phyloP scores from a whole-genome alignment of 2,329 filamentous ascomycete species.

The Paraphoma sp. region DNA sequence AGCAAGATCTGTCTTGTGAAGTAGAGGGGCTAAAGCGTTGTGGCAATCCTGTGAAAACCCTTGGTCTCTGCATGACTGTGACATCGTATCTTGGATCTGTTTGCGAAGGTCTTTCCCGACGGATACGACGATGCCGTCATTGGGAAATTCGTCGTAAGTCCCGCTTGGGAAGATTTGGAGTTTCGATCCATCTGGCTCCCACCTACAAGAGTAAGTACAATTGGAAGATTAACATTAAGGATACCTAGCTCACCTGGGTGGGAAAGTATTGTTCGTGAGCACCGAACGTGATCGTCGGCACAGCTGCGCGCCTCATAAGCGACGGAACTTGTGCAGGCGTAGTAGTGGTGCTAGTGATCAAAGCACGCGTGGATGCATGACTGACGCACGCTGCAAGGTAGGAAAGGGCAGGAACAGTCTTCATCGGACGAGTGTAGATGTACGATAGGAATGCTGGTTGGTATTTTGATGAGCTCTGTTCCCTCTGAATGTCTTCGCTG shows the following conservation, averaged over 20 bases:
- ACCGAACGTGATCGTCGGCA: conserved; percentile 9
- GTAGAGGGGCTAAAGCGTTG: conserved; percentile 9
- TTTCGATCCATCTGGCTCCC: neutral
- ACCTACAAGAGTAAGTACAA: neutral
- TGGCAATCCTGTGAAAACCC: conserved; percentile 5
- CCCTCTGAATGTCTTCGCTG: too few relatives aligned
- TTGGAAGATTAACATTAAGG: too few relatives aligned
- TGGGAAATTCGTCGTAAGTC: conserved; percentile 10
- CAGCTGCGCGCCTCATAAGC: neutral
- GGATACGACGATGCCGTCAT: conserved; percentile 11
- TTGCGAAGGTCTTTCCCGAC: conserved; percentile 14
- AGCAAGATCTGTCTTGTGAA: conserved; percentile 11
- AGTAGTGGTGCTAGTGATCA: neutral
- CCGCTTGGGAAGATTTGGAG: conserved; percentile 15
- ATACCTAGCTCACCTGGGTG: neutral
- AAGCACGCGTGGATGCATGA: neutral
- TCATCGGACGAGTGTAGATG: too few relatives aligned
- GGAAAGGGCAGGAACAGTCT: too few relatives aligned
- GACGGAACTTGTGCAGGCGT: neutral
- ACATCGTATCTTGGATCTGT: conserved; percentile 9
- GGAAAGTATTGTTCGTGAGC: conserved; percentile 3
- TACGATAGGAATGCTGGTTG: too few relatives aligned
- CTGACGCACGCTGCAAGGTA: neutral
- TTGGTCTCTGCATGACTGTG: conserved; percentile 2
- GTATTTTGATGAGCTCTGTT: too few relatives aligned